Evolutionary conservation across 2,329 filamentous ascomycete genomes (phyloP).

Genomic region (Zymoseptoria tritici): DNA sequence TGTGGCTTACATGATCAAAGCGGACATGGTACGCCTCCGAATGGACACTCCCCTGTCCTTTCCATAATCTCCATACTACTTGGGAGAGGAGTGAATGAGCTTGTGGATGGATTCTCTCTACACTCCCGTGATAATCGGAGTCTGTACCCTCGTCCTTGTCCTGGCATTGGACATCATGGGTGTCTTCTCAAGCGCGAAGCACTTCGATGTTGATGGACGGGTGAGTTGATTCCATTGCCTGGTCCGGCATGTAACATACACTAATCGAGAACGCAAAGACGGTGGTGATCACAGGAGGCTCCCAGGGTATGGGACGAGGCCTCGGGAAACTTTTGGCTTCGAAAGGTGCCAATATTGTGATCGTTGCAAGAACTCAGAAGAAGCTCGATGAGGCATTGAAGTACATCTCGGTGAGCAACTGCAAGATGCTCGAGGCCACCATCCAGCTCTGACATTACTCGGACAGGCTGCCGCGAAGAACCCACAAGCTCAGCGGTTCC

Average conservation of each 20-base stretch:
- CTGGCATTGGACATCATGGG: slow-evolving; percentile 53
- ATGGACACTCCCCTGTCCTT: too few species aligned
- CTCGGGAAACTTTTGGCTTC: slow-evolving; percentile 65
- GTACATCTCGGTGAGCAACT: slow-evolving; percentile 51
- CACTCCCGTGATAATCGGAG: slow-evolving; percentile 10
- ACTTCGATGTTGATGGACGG: slow-evolving; percentile 78
- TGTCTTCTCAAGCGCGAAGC: slow-evolving; percentile 59
- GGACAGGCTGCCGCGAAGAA: slow-evolving; percentile 57
- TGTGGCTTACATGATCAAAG: neutral
- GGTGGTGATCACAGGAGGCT: slow-evolving; percentile 80
- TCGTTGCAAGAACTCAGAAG: slow-evolving; percentile 68
- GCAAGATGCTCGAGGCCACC: neutral
- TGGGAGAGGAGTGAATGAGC: neutral
- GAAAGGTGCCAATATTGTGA: slow-evolving; percentile 79
- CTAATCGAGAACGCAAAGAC: slow-evolving; percentile 50
- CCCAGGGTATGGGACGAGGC: slow-evolving; percentile 82
- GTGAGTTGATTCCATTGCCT: slow-evolving; percentile 42
- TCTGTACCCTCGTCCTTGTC: slow-evolving; percentile 31
- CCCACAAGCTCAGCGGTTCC: slow-evolving; percentile 65
- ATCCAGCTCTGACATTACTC: neutral
- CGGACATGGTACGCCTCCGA: neutral
- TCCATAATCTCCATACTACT: neutral
- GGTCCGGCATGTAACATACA: neutral
- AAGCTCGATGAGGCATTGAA: slow-evolving; percentile 67
- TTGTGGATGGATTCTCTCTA: neutral